Evolutionary conservation across 208 protist species (phyloP).

Genomic region (Leishmania arabica): DNA sequence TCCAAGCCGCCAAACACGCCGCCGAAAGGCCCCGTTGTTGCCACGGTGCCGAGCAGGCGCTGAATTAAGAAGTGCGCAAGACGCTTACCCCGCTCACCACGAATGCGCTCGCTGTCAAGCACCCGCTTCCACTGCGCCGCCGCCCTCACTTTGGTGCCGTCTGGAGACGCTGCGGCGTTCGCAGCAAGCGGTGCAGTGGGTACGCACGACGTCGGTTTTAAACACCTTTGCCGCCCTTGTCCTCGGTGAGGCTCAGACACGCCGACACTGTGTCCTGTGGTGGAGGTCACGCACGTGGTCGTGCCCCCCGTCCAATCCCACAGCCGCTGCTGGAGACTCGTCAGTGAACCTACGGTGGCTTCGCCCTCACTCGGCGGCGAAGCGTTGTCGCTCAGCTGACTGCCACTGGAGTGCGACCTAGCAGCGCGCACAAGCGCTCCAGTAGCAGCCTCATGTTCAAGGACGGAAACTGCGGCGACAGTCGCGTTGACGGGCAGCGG

Average conservation of each 20-base stretch:
- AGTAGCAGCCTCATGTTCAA: background rate
- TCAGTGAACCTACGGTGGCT: background rate
- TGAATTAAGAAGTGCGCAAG: conserved; percentile 19
- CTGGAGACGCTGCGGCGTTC: background rate
- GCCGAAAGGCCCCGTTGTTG: background rate
- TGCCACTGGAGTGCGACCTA: background rate
- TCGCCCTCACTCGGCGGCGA: background rate
- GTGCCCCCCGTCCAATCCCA: conserved; percentile 5
- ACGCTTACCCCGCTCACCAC: conserved; percentile 12
- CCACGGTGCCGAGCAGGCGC: conserved; percentile 8
- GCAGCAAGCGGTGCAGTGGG: background rate
- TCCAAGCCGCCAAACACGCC: background rate
- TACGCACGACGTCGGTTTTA: background rate
- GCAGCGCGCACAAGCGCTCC: background rate
- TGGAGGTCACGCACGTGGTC: background rate
- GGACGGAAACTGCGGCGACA: background rate
- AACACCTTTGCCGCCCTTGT: background rate
- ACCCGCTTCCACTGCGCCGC: conserved; percentile 21
- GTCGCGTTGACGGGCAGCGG: background rate
- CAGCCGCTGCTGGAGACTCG: conserved; percentile 16
- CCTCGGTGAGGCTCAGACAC: background rate
- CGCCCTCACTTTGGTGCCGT: background rate
- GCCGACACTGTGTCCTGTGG: background rate
- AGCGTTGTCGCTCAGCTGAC: background rate
- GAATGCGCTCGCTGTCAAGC: conserved; percentile 16